Conservation (phyloP, 1,139 yeast genomes). For the Zygoascus sp. region DNA sequence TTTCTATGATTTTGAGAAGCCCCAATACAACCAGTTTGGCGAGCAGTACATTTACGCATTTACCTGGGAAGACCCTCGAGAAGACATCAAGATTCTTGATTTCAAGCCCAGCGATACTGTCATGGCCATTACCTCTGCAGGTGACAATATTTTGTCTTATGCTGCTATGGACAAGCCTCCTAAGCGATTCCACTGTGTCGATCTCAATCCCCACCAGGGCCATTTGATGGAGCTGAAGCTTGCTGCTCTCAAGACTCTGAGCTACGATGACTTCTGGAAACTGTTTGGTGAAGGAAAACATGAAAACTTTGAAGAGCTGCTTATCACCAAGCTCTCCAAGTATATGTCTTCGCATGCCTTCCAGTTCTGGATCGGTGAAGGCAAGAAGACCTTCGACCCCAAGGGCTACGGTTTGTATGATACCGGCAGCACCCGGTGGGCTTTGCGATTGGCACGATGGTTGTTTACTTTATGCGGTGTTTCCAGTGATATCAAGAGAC, state of each 20-base stretch:
- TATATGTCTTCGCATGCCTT: conserved; percentile 74
- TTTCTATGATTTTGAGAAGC: conserved; percentile 66
- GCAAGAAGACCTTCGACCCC: conserved; percentile 50
- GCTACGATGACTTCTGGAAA: conserved; percentile 63
- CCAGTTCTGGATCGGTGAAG: conserved; percentile 73
- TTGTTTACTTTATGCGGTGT: conserved; percentile 58
- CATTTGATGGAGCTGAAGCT: conserved; percentile 74
- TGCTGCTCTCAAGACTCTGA: conserved; percentile 58
- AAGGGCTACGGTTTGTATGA: conserved; percentile 63
- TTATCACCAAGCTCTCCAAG: conserved; percentile 55
- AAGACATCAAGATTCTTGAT: conserved; percentile 63
- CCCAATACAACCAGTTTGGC: conserved; percentile 65
- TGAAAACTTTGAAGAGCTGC: conserved; percentile 47
- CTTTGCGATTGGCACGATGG: conserved; percentile 60
- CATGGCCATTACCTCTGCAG: conserved; percentile 80
- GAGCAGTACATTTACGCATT: conserved; percentile 80
- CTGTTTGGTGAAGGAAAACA: conserved; percentile 73
- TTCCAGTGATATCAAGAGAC: conserved; percentile 45
- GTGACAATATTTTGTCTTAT: conserved; percentile 72
- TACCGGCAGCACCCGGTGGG: conserved; percentile 86
- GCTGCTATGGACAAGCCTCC: conserved; percentile 71
- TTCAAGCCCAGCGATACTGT: conserved; percentile 63
- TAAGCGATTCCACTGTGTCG: conserved; percentile 75
- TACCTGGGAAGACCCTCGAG: conserved; percentile 89
- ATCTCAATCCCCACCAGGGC: conserved; percentile 76